Evolutionary conservation across 371 early-diverging fungal genomes (phyloP).

Genomic region (Sanchytrium tribonematis): DNA sequence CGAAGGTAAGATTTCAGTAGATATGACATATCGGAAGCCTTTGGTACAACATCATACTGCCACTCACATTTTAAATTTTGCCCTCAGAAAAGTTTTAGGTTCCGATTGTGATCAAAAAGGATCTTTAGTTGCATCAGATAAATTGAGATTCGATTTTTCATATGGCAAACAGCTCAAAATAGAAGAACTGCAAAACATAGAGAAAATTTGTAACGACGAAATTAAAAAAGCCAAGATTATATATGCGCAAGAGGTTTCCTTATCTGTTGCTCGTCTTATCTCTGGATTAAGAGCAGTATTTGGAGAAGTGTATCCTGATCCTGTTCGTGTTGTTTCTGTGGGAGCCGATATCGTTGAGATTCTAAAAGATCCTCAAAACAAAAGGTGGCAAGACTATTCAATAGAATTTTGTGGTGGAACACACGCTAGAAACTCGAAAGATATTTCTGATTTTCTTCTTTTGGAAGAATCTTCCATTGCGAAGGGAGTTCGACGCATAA

Average conservation of each 20-base stretch:
- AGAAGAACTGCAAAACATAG: slow-evolving; percentile 51
- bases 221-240: slow-evolving; percentile 44
- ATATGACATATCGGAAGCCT: slow-evolving; percentile 64
- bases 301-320: slow-evolving; percentile 86
- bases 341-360: slow-evolving; percentile 66
- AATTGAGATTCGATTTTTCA: slow-evolving; percentile 89
- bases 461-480: slow-evolving; percentile 80
- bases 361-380: slow-evolving; percentile 43
- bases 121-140: slow-evolving; percentile 84
- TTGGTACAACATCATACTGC: slow-evolving; percentile 90
- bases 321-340: slow-evolving; percentile 75
- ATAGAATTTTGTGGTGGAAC: slow-evolving; percentile 99
- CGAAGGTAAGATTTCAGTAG: slow-evolving; percentile 47
- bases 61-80: slow-evolving; percentile 92
- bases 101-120: slow-evolving; percentile 75
- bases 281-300: slow-evolving; percentile 77
- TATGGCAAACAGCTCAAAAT: slow-evolving; percentile 40
- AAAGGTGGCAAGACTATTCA: slow-evolving; percentile 44
- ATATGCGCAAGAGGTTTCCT: slow-evolving; percentile 55
- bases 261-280: slow-evolving; percentile 48
- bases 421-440: slow-evolving; percentile 73
- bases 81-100: slow-evolving; percentile 50
- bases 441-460: slow-evolving; percentile 65
- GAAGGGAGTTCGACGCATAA: slow-evolving; percentile 89
- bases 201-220: slow-evolving; percentile 47